Conservation (phyloP, 2,329 filamentous ascomycete genomes). For the Venturia nashicola region DNA sequence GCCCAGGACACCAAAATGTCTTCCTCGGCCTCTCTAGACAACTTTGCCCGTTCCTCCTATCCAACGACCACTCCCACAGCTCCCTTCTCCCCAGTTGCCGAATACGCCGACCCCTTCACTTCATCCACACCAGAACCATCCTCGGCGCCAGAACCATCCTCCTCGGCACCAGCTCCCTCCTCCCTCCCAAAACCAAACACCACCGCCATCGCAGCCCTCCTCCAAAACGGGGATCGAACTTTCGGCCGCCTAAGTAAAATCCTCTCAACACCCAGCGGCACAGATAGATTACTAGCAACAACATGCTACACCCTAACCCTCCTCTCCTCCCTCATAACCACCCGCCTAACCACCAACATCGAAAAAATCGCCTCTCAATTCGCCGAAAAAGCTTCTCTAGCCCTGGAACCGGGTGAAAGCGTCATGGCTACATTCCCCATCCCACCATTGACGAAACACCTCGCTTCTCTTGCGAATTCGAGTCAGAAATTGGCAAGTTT, state of each 20-base stretch:
- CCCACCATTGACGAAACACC: slow-evolving; percentile 21
- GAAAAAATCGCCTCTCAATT: slow-evolving; percentile 23
- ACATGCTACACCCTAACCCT: slow-evolving; percentile 32
- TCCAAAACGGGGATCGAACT: slow-evolving; percentile 17
- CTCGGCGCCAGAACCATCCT: background rate
- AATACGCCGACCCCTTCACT: background rate
- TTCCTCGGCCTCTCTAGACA: slow-evolving; percentile 1
- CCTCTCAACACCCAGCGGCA: slow-evolving; percentile 27
- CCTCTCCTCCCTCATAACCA: slow-evolving; percentile 26
- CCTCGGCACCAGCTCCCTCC: background rate
- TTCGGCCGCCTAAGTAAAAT: slow-evolving; percentile 23
- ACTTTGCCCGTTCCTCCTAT: slow-evolving; percentile 3
- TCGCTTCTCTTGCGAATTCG: background rate
- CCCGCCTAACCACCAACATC: slow-evolving; percentile 24
- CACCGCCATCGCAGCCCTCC: background rate
- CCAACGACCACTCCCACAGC: slow-evolving; percentile 1
- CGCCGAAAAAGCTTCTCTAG: slow-evolving; percentile 23
- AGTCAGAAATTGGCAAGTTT: slow-evolving; percentile 37
- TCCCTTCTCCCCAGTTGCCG: slow-evolving; percentile 2
- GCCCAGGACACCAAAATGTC: background rate
- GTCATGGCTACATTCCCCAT: slow-evolving; percentile 26
- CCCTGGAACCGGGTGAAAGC: slow-evolving; percentile 30
- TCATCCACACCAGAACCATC: background rate
- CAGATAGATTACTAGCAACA: slow-evolving; percentile 30
- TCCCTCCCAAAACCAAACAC: background rate